phyloP scores from a whole-genome alignment of 1,139 yeast species.

The Suhomyces guaymorum region DNA sequence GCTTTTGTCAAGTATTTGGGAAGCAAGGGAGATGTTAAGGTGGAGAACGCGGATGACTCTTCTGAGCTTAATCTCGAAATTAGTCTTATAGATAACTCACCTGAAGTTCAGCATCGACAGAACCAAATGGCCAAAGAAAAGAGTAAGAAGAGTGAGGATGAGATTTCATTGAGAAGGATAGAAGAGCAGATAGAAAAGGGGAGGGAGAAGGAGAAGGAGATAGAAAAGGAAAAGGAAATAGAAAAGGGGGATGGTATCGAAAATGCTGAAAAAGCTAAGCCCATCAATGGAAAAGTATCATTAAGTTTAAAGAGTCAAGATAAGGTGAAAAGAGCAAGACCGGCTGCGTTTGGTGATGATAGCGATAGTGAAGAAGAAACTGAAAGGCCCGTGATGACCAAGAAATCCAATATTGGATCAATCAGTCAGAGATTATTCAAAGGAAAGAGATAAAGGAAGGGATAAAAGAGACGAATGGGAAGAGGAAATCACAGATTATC shows the following conservation, averaged over 20 bases:
- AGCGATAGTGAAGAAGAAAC: conserved; percentile 11
- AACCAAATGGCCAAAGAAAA: conserved; percentile 23
- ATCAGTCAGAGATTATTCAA: conserved; percentile 8
- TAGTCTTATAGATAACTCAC: conserved; percentile 26
- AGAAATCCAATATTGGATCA: conserved; percentile 2
- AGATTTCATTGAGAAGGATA: conserved; percentile 40
- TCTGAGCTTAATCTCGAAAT: conserved; percentile 43
- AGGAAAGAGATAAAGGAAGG: too few species aligned
- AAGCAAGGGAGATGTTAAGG: conserved; percentile 56
- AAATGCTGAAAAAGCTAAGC: neutral
- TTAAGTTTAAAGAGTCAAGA: conserved; percentile 8
- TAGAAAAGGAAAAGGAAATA: conserved; percentile 8
- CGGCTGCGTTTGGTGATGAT: conserved; percentile 13
- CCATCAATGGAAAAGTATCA: conserved; percentile 5
- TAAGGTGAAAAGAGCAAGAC: conserved; percentile 4
- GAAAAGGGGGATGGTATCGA: conserved; percentile 13
- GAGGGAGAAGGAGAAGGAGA: conserved; percentile 33
- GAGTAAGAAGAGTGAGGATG: conserved; percentile 14
- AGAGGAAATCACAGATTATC: neutral
- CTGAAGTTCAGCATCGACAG: conserved; percentile 16
- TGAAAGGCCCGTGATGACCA: neutral
- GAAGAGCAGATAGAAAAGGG: conserved; percentile 57
- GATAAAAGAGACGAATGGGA: too few species aligned
- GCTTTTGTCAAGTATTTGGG: conserved; percentile 70
- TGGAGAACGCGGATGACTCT: conserved; percentile 44